Percentiles rank a stretch among this genome's conserved stretches.
These are phyloP conservation scores for Vachellia collinsii DNA, from an alignment of 306 rosid species.

Conservation along the genomic window DNA sequence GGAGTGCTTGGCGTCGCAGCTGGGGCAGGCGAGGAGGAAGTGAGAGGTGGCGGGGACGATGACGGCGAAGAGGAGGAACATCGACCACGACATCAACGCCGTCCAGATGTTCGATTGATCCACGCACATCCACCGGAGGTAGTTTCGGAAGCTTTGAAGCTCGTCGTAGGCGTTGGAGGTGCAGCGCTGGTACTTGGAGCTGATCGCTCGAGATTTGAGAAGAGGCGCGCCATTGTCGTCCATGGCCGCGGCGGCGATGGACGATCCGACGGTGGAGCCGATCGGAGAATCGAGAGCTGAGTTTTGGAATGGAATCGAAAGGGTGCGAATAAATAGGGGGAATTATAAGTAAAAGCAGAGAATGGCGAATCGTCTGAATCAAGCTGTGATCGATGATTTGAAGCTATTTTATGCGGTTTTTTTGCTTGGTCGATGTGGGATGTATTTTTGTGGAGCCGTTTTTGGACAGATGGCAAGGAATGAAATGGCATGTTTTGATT, in stretches of 20 bases:
- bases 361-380: background rate
- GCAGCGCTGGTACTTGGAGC: constrained; percentile 45
- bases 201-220: constrained; percentile 1
- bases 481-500: constrained; percentile 9
- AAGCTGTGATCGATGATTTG: background rate
- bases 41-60: constrained; percentile 70
- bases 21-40: constrained; percentile 62
- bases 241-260: constrained; percentile 3
- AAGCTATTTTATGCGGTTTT: background rate
- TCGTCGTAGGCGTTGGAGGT: constrained; percentile 69
- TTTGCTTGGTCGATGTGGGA: background rate
- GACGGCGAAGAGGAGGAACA: constrained; percentile 62
- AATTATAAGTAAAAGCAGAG: background rate
- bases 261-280: background rate
- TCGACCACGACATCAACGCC: constrained; percentile 68
- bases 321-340: background rate
- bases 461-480: background rate
- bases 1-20: constrained; percentile 67
- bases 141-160: constrained; percentile 69
- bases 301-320: background rate
- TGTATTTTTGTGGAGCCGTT: background rate
- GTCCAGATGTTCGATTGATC: constrained; percentile 74
- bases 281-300: background rate
- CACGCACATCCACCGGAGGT: constrained; percentile 89
- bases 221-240: constrained; percentile 43